phyloP scores from a whole-genome alignment of 352 stramenopile species.

The Thalassiosira mediterranea region DNA sequence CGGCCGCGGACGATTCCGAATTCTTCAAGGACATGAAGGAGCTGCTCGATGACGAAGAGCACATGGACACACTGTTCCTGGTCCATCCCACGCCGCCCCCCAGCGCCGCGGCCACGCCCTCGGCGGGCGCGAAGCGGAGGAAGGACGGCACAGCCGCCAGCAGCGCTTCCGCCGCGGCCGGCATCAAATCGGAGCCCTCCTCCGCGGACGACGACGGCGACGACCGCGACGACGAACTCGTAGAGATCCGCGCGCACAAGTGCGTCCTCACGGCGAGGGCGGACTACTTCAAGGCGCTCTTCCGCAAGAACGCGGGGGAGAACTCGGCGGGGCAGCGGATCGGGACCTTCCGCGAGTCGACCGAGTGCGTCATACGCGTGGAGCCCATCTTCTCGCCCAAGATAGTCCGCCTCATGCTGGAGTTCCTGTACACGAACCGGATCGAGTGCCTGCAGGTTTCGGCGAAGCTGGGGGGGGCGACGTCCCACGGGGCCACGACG shows the following conservation, averaged over 20 bases:
- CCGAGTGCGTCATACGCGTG: conserved; percentile 69
- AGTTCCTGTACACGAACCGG: conserved; percentile 85
- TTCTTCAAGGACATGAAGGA: conserved; percentile 84
- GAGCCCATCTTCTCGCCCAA: conserved; percentile 69
- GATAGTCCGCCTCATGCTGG: conserved; percentile 76
- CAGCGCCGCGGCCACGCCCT: background rate
- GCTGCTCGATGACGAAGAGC: conserved; percentile 81
- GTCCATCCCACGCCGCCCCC: conserved; percentile 47
- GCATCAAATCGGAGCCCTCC: conserved; percentile 2
- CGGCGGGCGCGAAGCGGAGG: conserved; percentile 20
- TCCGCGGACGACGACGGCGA: conserved; percentile 8
- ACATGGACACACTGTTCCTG: conserved; percentile 83
- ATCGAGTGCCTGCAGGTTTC: conserved; percentile 57
- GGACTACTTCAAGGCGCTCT: conserved; percentile 85
- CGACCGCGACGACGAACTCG: conserved; percentile 24
- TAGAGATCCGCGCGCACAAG: conserved; percentile 81
- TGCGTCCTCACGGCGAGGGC: conserved; percentile 80
- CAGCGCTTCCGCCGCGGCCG: background rate
- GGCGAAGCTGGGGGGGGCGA: conserved; percentile 6
- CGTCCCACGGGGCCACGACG: conserved; percentile 51
- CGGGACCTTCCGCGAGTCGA: conserved; percentile 66
- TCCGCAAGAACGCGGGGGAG: conserved; percentile 65
- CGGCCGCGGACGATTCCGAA: conserved; percentile 77
- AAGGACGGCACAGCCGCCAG: conserved; percentile 1
- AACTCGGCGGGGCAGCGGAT: conserved; percentile 35